phyloP scores from a whole-genome alignment of 1,139 yeast genomes.

The Hemisphaericaspora subhashii region DNA sequence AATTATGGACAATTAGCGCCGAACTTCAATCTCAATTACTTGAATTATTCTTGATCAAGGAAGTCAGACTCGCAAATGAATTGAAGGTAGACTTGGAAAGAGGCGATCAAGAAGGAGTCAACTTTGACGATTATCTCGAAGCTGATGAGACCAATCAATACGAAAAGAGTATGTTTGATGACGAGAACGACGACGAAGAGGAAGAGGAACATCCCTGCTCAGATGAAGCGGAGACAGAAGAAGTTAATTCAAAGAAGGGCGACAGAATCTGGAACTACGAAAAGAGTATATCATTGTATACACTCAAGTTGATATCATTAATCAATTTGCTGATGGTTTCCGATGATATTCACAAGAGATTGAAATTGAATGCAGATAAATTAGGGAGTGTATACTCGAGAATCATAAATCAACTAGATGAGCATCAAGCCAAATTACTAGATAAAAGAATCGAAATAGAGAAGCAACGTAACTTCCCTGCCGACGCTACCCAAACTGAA shows the following conservation, averaged over 20 bases:
- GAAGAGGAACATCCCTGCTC: constrained; percentile 18
- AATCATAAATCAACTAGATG: constrained; percentile 24
- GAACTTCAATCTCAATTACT: constrained; percentile 27
- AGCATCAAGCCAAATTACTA: constrained; percentile 7
- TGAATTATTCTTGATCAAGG: constrained; percentile 35
- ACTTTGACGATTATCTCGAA: constrained; percentile 38
- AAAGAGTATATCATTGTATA: constrained; percentile 49
- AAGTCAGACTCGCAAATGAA: constrained; percentile 27
- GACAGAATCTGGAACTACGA: constrained; percentile 35
- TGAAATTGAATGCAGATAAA: constrained; percentile 46
- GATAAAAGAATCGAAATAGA: constrained; percentile 1
- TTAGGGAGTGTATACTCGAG: constrained; percentile 44
- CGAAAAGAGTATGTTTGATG: constrained; percentile 18
- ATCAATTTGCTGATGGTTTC: constrained; percentile 39
- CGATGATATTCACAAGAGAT: constrained; percentile 32
- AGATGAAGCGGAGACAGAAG: constrained; percentile 6
- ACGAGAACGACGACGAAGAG: constrained; percentile 21
- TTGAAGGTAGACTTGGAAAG: constrained; percentile 48
- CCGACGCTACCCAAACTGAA: background rate
- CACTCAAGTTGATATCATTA: constrained; percentile 51
- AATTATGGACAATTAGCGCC: constrained; percentile 21
- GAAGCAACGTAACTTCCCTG: background rate
- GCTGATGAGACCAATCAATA: constrained; percentile 14
- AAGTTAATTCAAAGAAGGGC: constrained; percentile 10
- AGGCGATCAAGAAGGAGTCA: constrained; percentile 58